A percentile compares a stretch with the other conserved stretches of the same genome.
phyloP scores from a whole-genome alignment of 1,284 basidiomycete genomes.

The Takashimella koratensis region DNA sequence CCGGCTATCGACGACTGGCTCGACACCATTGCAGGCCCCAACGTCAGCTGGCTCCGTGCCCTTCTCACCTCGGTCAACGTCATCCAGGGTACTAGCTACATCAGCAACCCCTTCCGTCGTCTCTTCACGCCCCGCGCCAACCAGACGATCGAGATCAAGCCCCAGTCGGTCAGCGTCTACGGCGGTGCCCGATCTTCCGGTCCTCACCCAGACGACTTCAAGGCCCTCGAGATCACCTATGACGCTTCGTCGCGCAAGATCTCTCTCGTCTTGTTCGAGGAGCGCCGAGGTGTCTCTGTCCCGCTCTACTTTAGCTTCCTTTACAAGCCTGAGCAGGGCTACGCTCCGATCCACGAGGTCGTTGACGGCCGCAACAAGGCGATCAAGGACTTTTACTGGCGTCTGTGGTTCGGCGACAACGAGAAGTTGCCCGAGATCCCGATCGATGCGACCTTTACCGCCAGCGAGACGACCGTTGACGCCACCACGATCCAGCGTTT shows the following conservation, averaged over 20 bases:
- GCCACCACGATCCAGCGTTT: conserved; percentile 77
- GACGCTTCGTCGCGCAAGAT: conserved; percentile 58
- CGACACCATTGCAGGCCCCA: conserved; percentile 72
- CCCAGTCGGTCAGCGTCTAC: conserved; percentile 59
- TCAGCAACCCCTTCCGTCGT: conserved; percentile 85
- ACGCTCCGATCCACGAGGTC: conserved; percentile 89
- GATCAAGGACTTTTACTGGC: conserved; percentile 97
- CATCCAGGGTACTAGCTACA: conserved; percentile 75
- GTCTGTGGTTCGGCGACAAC: conserved; percentile 88
- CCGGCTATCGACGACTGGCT: conserved; percentile 74
- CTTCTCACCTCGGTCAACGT: conserved; percentile 76
- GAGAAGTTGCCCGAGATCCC: conserved; percentile 69
- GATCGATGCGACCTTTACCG: conserved; percentile 70
- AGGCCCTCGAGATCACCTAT: conserved; percentile 74
- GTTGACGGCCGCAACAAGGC: conserved; percentile 77
- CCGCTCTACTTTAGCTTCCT: conserved; percentile 78
- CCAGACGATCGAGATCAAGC: conserved; percentile 67
- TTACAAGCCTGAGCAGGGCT: conserved; percentile 86
- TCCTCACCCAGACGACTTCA: conserved; percentile 68
- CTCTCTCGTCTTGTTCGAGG: conserved; percentile 76
- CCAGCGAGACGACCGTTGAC: conserved; percentile 76
- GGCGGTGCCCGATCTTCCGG: conserved; percentile 73
- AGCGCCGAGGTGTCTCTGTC: conserved; percentile 69
- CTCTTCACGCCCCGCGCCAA: conserved; percentile 75
- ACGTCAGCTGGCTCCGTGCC: conserved; percentile 82